Base-by-base conservation (phyloP, 768 basidiomycete species). In the Suillus ampliporus region DNA sequence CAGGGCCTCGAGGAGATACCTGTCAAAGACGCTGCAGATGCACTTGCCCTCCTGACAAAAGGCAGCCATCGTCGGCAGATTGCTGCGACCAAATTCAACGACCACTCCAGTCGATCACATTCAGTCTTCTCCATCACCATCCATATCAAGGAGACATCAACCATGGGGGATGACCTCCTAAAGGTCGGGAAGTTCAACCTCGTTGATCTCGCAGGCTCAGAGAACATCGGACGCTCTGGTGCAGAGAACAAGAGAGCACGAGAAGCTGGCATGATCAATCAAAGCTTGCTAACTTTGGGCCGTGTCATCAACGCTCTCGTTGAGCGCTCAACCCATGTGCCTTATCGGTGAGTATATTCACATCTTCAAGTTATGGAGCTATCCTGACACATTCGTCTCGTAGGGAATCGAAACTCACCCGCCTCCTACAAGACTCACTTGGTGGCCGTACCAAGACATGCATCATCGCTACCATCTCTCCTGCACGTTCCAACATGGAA, bases 251-350 rank as follows among this genome's bases (percentile, higher is more conserved):
- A 93, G 74, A 81, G 96, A 61, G 97, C 97, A 14, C 84, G 94
- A 66, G 97, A 99, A 72, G 97, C 97, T 2, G 97, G 97, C 13
- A 97, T 96, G 92, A 99, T 99, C 75, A 99, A 99, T 71, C 94
- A 97, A 77, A 96, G 94, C 71, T 80, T 99, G 54, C 81, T 99
- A 2, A 98, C 97, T n/a, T 87, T 99, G 15, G 97, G 97, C 0
- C 82, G 97, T 37, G 97, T 99, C 41, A 99, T 99, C 69, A 97
- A 96, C 65, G 93, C 93, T 11, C 84, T 99, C 48, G 97, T 99
- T 58, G 96, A 98, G 69, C 90, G 87, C 67, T 89, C 92, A 0
- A 83, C 88, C 35, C 97, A 99, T 72, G 90, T 99, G 50, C 97
- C 97, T 8, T 99, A 99, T 74, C 87, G 95, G 93, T 92, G 65